These are phyloP conservation scores for Globisporangium spinosum DNA, from an alignment of 352 stramenopile species.

Conservation along the genomic window DNA sequence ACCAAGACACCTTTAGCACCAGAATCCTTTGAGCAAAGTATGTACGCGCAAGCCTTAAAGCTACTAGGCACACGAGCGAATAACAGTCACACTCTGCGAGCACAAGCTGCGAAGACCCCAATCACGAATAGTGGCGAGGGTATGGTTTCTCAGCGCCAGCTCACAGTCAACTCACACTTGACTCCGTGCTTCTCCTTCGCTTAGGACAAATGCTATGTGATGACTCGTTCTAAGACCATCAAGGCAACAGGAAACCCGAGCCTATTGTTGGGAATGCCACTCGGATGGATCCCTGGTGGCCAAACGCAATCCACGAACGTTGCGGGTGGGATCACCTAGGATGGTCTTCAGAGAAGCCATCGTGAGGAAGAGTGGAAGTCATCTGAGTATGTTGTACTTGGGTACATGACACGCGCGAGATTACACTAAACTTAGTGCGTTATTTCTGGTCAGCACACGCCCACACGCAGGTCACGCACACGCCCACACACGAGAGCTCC, in stretches of 20 bases:
- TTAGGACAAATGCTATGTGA: neutral
- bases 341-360: neutral
- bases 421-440: neutral
- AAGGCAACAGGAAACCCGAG: neutral
- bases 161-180: too few species aligned
- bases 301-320: neutral
- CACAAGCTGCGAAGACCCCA: neutral
- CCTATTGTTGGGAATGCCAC: neutral
- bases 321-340: neutral
- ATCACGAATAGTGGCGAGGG: neutral
- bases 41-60: neutral
- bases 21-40: neutral
- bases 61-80: neutral
- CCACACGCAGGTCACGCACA: neutral
- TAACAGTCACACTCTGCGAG: neutral
- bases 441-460: neutral
- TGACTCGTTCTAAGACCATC: neutral
- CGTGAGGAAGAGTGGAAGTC: neutral
- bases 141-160: neutral
- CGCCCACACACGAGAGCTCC: neutral
- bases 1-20: neutral
- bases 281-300: neutral
- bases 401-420: neutral
- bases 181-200: too few species aligned
- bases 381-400: neutral